Evolutionary conservation across 2,329 filamentous ascomycete genomes (phyloP).

Genomic region (Cryoendolithus antarcticus): DNA sequence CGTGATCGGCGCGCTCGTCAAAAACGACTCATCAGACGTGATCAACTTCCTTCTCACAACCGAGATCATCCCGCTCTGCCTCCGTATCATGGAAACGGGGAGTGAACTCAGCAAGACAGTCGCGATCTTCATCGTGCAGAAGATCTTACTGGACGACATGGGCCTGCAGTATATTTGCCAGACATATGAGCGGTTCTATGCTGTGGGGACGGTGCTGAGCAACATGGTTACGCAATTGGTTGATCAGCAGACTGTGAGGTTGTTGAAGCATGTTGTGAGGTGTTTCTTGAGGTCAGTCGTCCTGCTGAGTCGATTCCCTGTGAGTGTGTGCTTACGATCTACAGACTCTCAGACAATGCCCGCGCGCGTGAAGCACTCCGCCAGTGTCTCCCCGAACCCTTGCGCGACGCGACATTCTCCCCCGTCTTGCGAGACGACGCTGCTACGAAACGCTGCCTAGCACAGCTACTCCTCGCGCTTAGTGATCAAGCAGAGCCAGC

Average conservation of each 20-base stretch:
- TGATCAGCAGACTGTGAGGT: slow-evolving; percentile 88
- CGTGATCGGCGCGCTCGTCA: slow-evolving; percentile 92
- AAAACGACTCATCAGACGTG: slow-evolving; percentile 96
- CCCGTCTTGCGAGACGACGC: slow-evolving; percentile 93
- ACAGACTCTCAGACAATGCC: slow-evolving; percentile 85
- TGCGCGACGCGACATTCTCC: slow-evolving; percentile 95
- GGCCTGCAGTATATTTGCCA: slow-evolving; percentile 97
- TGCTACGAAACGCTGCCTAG: slow-evolving; percentile 91
- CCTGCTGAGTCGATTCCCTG: too few species aligned
- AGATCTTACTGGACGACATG: slow-evolving; percentile 93
- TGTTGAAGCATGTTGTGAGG: slow-evolving; percentile 93
- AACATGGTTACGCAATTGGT: slow-evolving; percentile 98
- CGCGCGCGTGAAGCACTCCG: slow-evolving; percentile 86
- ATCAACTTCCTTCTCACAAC: slow-evolving; percentile 98
- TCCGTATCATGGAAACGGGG: slow-evolving; percentile 98
- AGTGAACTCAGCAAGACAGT: slow-evolving; percentile 98
- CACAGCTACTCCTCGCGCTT: slow-evolving; percentile 92
- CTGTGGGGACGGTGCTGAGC: slow-evolving; percentile 89
- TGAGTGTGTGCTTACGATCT: too few species aligned
- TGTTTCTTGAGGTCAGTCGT: slow-evolving; percentile 77
- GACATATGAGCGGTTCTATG: slow-evolving; percentile 96
- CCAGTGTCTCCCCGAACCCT: slow-evolving; percentile 93
- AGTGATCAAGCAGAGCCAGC: slow-evolving; percentile 47
- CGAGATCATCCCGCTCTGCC: slow-evolving; percentile 93
- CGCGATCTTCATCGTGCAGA: slow-evolving; percentile 98